These are phyloP conservation scores for Ophiostoma sp. DNA, from an alignment of 2,329 filamentous ascomycete species.

Conservation along the genomic window DNA sequence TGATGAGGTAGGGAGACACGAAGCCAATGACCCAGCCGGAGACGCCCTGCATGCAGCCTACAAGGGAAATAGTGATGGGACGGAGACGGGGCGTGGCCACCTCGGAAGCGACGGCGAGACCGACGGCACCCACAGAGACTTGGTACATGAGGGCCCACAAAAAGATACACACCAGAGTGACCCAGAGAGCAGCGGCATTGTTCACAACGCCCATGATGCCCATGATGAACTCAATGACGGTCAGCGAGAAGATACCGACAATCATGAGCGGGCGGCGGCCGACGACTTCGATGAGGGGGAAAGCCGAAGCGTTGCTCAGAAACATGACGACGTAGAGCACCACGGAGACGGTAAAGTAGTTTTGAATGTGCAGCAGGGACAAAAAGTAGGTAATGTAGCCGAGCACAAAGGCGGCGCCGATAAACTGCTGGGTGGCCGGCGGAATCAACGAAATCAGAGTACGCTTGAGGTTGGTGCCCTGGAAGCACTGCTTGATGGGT, in stretches of 20 bases:
- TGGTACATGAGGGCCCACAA: constrained; percentile 3
- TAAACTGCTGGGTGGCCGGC: constrained; percentile 11
- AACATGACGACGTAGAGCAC: constrained; percentile 18
- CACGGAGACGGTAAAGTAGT: constrained; percentile 14
- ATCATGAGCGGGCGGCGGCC: constrained; percentile 13
- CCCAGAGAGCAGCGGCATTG: not conserved
- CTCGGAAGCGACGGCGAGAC: constrained; percentile 1
- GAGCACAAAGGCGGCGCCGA: constrained; percentile 6
- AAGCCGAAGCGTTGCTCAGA: not conserved
- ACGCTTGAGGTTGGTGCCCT: constrained; percentile 13
- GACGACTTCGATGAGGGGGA: constrained; percentile 6
- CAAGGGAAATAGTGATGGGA: not conserved
- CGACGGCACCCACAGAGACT: constrained; percentile 5
- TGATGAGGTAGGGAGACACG: constrained; percentile 13
- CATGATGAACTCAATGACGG: constrained; percentile 14
- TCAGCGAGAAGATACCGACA: not conserved
- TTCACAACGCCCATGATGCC: constrained; percentile 17
- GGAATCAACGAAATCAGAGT: not conserved
- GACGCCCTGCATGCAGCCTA: constrained; percentile 11
- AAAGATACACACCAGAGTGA: constrained; percentile 6
- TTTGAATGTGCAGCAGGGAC: not conserved
- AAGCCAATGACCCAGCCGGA: constrained; percentile 18
- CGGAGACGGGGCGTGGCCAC: constrained; percentile 8
- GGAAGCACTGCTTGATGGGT: constrained; percentile 15
- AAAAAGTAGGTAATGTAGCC: constrained; percentile 18